Percentiles rank a stretch among this genome's conserved stretches.
Evolutionary conservation across 306 rosid species (phyloP).

Genomic region (Gastrolobium villosum): DNA sequence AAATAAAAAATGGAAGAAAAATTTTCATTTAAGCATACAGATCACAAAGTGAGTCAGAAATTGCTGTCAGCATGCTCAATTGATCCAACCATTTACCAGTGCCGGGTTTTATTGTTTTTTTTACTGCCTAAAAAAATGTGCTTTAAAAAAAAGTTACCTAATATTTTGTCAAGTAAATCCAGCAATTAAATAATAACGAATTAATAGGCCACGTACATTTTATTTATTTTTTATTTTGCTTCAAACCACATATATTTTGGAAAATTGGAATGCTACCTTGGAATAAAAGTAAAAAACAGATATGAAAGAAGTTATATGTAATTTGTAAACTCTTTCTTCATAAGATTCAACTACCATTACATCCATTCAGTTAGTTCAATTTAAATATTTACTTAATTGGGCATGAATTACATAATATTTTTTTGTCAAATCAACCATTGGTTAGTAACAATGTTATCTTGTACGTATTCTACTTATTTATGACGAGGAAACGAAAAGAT

Average conservation of each 20-base stretch:
- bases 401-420: background rate
- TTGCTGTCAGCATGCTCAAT: too few relatives aligned
- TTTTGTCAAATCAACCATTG: background rate
- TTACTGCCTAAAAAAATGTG: background rate
- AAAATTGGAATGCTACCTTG: background rate
- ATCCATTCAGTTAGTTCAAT: too few relatives aligned
- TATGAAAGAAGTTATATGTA: background rate
- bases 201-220: background rate
- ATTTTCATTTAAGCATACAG: too few relatives aligned
- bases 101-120: background rate
- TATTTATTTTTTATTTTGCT: background rate
- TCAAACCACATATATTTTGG: background rate
- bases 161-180: background rate
- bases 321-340: background rate
- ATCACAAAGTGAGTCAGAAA: too few relatives aligned
- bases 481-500: background rate
- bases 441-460: background rate
- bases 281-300: background rate
- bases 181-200: background rate
- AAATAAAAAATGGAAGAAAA: too few relatives aligned
- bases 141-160: background rate
- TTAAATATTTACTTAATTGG: background rate
- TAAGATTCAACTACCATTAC: background rate
- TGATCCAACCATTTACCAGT: too few relatives aligned
- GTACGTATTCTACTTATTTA: background rate